phyloP scores from a whole-genome alignment of 176 grass and related monocot species.

The Aegilops bicornis region DNA sequence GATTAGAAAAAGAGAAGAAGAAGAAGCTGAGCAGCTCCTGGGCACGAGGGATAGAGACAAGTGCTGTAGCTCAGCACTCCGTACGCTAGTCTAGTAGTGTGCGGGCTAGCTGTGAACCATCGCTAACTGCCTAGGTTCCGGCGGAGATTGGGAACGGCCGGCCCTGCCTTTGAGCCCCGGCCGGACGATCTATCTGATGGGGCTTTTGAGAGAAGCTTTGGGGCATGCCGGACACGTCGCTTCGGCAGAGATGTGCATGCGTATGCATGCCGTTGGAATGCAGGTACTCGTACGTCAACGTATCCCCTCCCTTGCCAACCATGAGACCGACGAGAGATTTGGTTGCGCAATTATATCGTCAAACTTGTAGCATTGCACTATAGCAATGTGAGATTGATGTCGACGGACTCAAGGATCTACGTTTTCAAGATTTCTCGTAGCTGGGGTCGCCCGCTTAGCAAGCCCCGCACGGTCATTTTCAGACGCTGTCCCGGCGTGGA shows the following conservation, averaged over 20 bases:
- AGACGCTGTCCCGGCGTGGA: no score
- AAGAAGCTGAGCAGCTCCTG: not conserved
- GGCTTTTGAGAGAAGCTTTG: not conserved
- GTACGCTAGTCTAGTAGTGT: not conserved
- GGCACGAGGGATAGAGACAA: not conserved
- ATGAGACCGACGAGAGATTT: no score
- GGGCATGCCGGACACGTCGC: not conserved
- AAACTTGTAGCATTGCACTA: no score
- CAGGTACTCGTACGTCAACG: no score
- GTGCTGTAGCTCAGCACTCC: not conserved
- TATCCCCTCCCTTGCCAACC: no score
- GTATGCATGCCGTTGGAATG: not conserved
- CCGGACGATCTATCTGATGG: not conserved
- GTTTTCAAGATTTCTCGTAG: no score
- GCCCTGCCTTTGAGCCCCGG: not conserved
- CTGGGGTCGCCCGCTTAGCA: no score
- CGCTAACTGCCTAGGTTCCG: not conserved
- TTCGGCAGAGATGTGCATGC: not conserved
- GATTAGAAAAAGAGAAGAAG: not conserved
- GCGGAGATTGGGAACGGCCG: not conserved
- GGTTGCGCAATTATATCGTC: no score
- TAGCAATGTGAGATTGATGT: no score
- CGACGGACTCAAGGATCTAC: no score
- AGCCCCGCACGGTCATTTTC: no score
- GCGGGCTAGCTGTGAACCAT: conserved; percentile 1